These are phyloP conservation scores for Atkinsonella texensis DNA, from an alignment of 2,329 filamentous ascomycete genomes.

Conservation along the genomic window DNA sequence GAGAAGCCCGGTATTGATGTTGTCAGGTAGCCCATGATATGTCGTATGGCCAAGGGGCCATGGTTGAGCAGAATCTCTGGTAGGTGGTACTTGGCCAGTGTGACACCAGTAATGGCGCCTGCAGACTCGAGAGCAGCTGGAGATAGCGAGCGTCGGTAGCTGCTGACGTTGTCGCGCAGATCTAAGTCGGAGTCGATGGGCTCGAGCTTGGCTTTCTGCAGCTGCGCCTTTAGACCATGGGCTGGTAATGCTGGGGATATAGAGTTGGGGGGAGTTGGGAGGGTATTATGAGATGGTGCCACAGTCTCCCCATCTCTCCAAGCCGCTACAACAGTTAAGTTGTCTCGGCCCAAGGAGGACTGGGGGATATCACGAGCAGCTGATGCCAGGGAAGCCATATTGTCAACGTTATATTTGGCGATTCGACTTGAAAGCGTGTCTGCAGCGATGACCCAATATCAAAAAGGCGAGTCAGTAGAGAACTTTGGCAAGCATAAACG, in stretches of 20 bases:
- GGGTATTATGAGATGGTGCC: slow-evolving; percentile 48
- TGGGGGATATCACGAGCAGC: slow-evolving; percentile 56
- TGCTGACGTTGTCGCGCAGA: slow-evolving; percentile 48
- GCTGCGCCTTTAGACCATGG: slow-evolving; percentile 62
- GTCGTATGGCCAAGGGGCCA: slow-evolving; percentile 84
- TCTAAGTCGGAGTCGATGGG: slow-evolving; percentile 79
- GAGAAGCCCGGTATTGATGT: slow-evolving; percentile 89
- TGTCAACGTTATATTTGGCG: slow-evolving; percentile 19
- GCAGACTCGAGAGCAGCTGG: slow-evolving; percentile 52
- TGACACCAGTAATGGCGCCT: slow-evolving; percentile 69
- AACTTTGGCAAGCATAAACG: neutral
- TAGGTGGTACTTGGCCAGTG: slow-evolving; percentile 82
- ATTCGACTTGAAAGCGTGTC: slow-evolving; percentile 33
- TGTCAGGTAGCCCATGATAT: slow-evolving; percentile 90
- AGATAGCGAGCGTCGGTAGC: slow-evolving; percentile 27
- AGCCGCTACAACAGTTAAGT: slow-evolving; percentile 61
- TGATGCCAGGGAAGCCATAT: slow-evolving; percentile 54
- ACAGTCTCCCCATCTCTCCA: slow-evolving; percentile 47
- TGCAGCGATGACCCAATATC: slow-evolving; percentile 11
- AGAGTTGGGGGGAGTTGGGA: slow-evolving; percentile 90
- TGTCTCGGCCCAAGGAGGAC: slow-evolving; percentile 51
- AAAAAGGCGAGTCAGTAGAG: neutral
- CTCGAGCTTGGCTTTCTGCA: slow-evolving; percentile 46
- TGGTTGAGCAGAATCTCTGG: slow-evolving; percentile 82
- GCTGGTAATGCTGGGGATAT: slow-evolving; percentile 81